Base-by-base conservation (phyloP, 805 yeast species). In the Candida hispaniensis region DNA sequence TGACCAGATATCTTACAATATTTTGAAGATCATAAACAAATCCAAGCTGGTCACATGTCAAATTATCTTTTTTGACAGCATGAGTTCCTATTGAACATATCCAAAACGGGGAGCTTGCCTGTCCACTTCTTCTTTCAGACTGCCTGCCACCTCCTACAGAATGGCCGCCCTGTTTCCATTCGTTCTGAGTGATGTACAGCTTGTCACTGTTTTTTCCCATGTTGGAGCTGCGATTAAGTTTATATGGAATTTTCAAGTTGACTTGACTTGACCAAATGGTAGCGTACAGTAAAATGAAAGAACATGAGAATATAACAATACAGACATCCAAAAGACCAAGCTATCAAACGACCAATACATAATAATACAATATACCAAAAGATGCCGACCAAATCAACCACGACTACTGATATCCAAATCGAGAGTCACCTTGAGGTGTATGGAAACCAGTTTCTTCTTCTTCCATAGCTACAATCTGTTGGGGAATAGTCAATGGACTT, bases 171-270 rank as follows among this genome's bases (percentile, higher is more conserved):
- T 44, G 43, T 10, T 47, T 45, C 57, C 58, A 52, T 45, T 56
- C 60, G 4, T 56, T 50, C 17, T 52, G 59, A 7, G 60, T 56
- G 11, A 56, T 49, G 39, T 45, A 56, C 13, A 56, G 40, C 39
- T 56, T 56, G 36, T 56, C 60, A 3, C 60, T 56, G 36, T 54
- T 55, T 32, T 55, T 56, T 14, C 60, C 60, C 60, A 56, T 56
- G 13, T 12, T 14, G 7, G 8, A 12, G 28, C 6, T 16, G 11
- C 5, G 12, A n/a, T n/a, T n/a, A n/a, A n/a, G n/a, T n/a, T n/a
- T n/a, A n/a, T n/a, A n/a, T n/a, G n/a, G n/a, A n/a, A n/a, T n/a
- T n/a, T n/a, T n/a, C n/a, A n/a, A n/a, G n/a, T n/a, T n/a, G n/a
- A n/a, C n/a, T n/a, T n/a, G n/a, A n/a, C n/a, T n/a, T n/a, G n/a